Evolutionary conservation across 2,329 filamentous ascomycete genomes (phyloP).

Genomic region (Cladorrhinum sp.): DNA sequence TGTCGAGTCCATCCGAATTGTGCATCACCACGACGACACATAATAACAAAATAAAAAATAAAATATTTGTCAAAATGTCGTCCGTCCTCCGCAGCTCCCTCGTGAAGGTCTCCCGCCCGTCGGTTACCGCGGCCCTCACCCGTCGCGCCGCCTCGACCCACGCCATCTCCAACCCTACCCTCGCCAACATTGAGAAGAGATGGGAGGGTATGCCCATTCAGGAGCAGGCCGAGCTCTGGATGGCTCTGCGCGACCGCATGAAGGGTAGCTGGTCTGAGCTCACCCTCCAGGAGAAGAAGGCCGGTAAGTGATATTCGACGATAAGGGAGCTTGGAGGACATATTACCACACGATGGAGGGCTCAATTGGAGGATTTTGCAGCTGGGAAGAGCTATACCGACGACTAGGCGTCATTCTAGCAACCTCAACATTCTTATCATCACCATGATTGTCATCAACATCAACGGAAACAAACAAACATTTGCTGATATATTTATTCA

Average conservation of each 20-base stretch:
- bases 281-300: conserved; percentile 97
- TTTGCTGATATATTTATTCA: conserved; percentile 37
- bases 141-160: conserved; percentile 65
- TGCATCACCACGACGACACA: conserved; percentile 5
- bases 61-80: conserved; percentile 52
- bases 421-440: not conserved
- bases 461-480: conserved; percentile 3
- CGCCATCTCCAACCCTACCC: conserved; percentile 95
- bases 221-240: conserved; percentile 99
- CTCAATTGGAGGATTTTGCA: conserved; percentile 15
- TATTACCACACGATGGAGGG: not conserved
- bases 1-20: conserved; percentile 9
- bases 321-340: not conserved
- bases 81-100: conserved; percentile 51
- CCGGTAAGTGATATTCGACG: conserved; percentile 66
- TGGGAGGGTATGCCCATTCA: conserved; percentile 98
- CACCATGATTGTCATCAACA: not conserved
- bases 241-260: conserved; percentile 97
- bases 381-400: conserved; percentile 11
- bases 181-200: conserved; percentile 98
- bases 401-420: conserved; percentile 14
- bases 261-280: conserved; percentile 96
- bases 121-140: conserved; percentile 39
- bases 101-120: conserved; percentile 41
- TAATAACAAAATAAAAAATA: conserved; percentile 31